Evolutionary conservation across 805 yeast species (phyloP).

Genomic region (Candida pini): DNA sequence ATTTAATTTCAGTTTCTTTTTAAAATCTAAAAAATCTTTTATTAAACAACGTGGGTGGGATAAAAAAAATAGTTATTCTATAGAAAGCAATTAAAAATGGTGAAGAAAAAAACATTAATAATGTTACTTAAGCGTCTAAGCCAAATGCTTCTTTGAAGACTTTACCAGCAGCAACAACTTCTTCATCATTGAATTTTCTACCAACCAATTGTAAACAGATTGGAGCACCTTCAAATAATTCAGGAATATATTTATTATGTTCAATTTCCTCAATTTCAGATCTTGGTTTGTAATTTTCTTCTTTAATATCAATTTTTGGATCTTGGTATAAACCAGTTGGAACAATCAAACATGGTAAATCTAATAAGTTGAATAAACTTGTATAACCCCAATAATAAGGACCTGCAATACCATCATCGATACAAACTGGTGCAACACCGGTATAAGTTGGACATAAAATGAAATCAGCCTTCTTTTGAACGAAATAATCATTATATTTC

Average conservation of each 20-base stretch:
- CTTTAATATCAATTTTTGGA: conserved; percentile 42
- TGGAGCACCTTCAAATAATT: conserved; percentile 46
- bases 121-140: conserved; percentile 6
- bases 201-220: conserved; percentile 49
- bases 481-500: conserved; percentile 49
- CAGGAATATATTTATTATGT: conserved; percentile 41
- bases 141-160: conserved; percentile 23
- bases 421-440: conserved; percentile 67
- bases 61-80: not conserved
- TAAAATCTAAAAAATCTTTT: not conserved
- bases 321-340: conserved; percentile 62
- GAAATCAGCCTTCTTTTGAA: conserved; percentile 54
- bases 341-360: conserved; percentile 59
- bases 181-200: conserved; percentile 53
- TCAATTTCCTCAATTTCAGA: conserved; percentile 44
- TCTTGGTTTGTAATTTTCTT: conserved; percentile 35
- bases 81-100: not conserved
- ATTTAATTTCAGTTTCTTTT: conserved; percentile 1
- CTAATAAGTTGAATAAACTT: conserved; percentile 64
- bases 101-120: not conserved
- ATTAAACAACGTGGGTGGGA: not conserved
- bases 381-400: conserved; percentile 80
- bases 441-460: conserved; percentile 63
- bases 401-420: conserved; percentile 34
- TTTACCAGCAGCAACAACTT: conserved; percentile 38